Evolutionary conservation across 2,329 filamentous ascomycete species (phyloP), one percentile per base, ranked within the genome.

Genomic region (Thelonectria rubi): DNA sequence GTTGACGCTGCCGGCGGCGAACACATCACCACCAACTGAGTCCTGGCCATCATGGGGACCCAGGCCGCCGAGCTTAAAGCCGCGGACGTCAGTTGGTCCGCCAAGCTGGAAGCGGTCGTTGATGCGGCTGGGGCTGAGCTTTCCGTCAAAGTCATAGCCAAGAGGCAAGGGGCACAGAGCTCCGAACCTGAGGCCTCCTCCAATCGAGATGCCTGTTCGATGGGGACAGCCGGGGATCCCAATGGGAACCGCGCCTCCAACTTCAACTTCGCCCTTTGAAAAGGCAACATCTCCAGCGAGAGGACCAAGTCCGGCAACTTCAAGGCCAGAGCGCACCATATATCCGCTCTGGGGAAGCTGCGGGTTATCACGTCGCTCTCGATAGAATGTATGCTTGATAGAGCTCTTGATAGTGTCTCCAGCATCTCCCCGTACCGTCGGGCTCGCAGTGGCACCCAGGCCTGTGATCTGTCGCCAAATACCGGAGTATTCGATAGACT

Each of bases 101-200:
- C 95, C 95, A 32, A 99, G 91, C 72, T 93, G 88, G 81, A 99
- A 99, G 46, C 95, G 92, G 76, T 99, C 95, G 74, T 96, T 97
- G 72, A 98, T 86, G 30, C 92, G 88, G 67, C 92, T 96, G 5
- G 90, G 86, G 21, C 85, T 82, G 0, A 89, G 84, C 18, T 80
- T 79, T 50, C 81, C 80, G 17, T 77, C 72, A 54, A 83, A 70
- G 15, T 79, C 76, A 68, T 83, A 86, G 7, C 87, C 87, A 8
- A 91, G 79, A 2, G 91, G 85, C 15, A 99, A 81, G 1, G 95
- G 95, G 74, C 91, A 97, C 9, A 99, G 82, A 50, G 97, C 75
- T 37, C 95, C 95, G 18, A 91, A 87, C 53, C 94, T 87, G 57
- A 98, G 80, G 14, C 94, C 92, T 15, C 88, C 91, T 3, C 92